phyloP scores from a whole-genome alignment of 345 rosid genomes.

The Populus simonii region DNA sequence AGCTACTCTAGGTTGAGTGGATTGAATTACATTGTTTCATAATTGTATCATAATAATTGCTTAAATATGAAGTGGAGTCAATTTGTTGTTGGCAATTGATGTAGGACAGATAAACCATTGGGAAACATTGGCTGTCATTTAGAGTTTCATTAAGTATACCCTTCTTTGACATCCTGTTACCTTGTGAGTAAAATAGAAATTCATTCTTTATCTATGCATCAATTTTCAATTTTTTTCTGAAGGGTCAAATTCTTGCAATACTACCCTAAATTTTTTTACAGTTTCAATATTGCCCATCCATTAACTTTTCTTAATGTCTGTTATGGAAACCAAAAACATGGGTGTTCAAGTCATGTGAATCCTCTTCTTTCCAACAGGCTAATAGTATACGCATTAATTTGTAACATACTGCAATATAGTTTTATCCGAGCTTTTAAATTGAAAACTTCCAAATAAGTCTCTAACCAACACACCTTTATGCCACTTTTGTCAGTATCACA shows the following conservation, averaged over 20 bases:
- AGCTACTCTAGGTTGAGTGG: neutral
- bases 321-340: neutral
- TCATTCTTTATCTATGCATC: neutral
- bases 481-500: neutral
- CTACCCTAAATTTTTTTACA: neutral
- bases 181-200: neutral
- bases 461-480: neutral
- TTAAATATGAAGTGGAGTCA: neutral
- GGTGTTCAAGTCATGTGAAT: neutral
- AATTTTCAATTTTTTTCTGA: neutral
- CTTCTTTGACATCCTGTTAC: neutral
- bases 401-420: neutral
- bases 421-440: neutral
- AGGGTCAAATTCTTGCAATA: neutral
- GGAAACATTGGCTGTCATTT: neutral
- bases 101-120: neutral
- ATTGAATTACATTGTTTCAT: neutral
- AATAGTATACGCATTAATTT: neutral
- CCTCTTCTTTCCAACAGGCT: neutral
- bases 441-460: neutral
- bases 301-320: neutral
- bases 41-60: neutral
- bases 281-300: neutral
- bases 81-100: neutral
- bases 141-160: neutral